Evolutionary conservation across 2,329 filamentous ascomycete species (phyloP).

Genomic region (Annulohypoxylon truncatum): DNA sequence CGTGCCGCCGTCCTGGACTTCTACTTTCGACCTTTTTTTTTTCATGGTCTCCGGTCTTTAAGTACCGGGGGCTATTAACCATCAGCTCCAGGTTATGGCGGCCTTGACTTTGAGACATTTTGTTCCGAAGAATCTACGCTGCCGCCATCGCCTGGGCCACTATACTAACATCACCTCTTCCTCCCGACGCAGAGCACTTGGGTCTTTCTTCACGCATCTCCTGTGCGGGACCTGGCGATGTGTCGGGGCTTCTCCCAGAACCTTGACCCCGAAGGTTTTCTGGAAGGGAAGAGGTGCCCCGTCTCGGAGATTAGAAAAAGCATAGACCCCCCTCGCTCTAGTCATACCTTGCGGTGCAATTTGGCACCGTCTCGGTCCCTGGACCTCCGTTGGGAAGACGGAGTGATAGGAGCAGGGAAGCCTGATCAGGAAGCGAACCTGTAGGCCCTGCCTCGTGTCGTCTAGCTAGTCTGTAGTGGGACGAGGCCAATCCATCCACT

Average conservation of each 20-base stretch:
- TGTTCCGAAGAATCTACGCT: background rate
- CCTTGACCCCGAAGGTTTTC: background rate
- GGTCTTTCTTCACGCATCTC: background rate
- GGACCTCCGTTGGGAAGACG: constrained; percentile 29
- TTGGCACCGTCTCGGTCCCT: too few relatives aligned
- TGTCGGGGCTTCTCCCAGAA: background rate
- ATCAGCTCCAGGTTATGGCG: background rate
- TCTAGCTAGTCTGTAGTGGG: constrained; percentile 32
- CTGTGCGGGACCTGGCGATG: background rate
- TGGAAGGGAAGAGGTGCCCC: constrained; percentile 7
- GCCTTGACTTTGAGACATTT: background rate
- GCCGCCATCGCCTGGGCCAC: background rate
- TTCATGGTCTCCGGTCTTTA: too few relatives aligned
- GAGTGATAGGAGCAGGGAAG: constrained; percentile 36
- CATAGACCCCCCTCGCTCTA: constrained; percentile 28
- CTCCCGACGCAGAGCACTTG: background rate
- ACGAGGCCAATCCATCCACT: constrained; percentile 5
- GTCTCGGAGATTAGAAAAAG: background rate
- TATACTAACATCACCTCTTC: background rate
- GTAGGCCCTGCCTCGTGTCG: constrained; percentile 24
- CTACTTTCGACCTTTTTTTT: too few relatives aligned
- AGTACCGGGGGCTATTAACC: too few relatives aligned
- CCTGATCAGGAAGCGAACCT: background rate
- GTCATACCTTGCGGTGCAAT: too few relatives aligned
- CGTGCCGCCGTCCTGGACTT: too few relatives aligned